Percentiles rank a stretch among this genome's conserved stretches.
These are phyloP conservation scores for Stromatinia cepivora DNA, from an alignment of 2,329 filamentous ascomycete genomes.

Conservation along the genomic window DNA sequence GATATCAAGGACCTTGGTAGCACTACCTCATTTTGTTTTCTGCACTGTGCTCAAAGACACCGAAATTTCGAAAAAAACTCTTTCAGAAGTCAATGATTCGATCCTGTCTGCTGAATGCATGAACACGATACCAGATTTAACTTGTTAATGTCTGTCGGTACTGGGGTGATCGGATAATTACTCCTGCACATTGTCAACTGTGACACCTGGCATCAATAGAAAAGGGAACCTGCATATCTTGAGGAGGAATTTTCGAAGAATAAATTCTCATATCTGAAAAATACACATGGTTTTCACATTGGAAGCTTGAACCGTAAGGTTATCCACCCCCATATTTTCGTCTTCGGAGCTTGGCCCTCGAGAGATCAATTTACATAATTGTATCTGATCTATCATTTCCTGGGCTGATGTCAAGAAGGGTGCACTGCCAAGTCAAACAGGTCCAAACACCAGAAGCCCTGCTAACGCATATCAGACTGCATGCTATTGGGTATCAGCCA, in stretches of 20 bases:
- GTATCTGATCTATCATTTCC: conserved; percentile 21
- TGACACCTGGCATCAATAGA: conserved; percentile 23
- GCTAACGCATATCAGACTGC: conserved; percentile 37
- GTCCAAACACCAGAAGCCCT: conserved; percentile 29
- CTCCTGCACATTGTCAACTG: conserved; percentile 28
- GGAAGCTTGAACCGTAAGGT: conserved; percentile 24
- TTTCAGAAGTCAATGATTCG: conserved; percentile 14
- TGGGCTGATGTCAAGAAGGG: conserved; percentile 19
- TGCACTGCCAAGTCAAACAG: conserved; percentile 33
- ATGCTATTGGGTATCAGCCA: conserved; percentile 37
- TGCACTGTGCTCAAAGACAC: background rate
- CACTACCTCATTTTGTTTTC: background rate
- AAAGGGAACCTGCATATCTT: conserved; percentile 30
- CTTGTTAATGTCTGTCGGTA: conserved; percentile 32
- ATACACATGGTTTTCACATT: conserved; percentile 19
- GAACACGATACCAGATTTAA: conserved; percentile 21
- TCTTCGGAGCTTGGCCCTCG: background rate
- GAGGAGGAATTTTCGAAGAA: conserved; percentile 21
- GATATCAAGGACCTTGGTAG: background rate
- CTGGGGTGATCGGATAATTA: conserved; percentile 33
- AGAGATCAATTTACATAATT: conserved; percentile 5
- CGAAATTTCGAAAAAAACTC: background rate
- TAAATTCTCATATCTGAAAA: background rate
- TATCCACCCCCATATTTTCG: conserved; percentile 10
- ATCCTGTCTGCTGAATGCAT: conserved; percentile 15